Percentiles rank a stretch among this genome's conserved stretches.
Evolutionary conservation across 2,329 filamentous ascomycete species (phyloP).

Genomic region (Fusarium sp.): DNA sequence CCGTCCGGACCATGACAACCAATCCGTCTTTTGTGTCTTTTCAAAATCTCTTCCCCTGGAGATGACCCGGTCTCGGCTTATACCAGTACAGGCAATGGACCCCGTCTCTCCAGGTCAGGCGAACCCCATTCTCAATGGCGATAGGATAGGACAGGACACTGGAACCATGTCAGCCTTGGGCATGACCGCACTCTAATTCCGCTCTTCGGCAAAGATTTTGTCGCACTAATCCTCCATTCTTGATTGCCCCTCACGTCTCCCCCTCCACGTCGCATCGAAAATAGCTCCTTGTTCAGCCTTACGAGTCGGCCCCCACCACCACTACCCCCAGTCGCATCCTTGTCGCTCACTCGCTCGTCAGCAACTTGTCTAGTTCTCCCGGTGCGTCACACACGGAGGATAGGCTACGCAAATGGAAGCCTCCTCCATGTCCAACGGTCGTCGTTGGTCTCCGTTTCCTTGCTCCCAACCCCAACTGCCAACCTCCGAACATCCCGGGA

Average conservation of each 20-base stretch:
- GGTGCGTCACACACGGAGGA: conserved; percentile 20
- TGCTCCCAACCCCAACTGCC: not conserved
- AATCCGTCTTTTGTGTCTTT: not conserved
- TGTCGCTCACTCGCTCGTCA: conserved; percentile 25
- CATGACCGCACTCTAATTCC: conserved; percentile 21
- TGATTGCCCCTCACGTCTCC: conserved; percentile 5
- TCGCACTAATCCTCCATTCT: conserved; percentile 8
- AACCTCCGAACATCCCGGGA: not conserved
- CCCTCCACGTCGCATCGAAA: conserved; percentile 19
- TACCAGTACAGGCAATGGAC: conserved; percentile 30
- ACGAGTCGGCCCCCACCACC: conserved; percentile 39
- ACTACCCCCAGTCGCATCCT: conserved; percentile 34
- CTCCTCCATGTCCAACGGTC: conserved; percentile 17
- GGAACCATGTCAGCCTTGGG: conserved; percentile 16
- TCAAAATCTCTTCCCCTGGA: not conserved
- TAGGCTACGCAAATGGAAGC: conserved; percentile 20
- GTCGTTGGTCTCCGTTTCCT: conserved; percentile 1
- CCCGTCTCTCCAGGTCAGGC: conserved; percentile 6
- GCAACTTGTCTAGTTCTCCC: conserved; percentile 16
- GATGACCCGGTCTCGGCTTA: conserved; percentile 26
- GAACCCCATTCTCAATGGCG: conserved; percentile 3
- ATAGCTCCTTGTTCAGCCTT: conserved; percentile 43
- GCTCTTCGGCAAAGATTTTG: conserved; percentile 16
- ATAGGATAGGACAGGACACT: not conserved
- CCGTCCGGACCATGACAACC: not conserved